These are phyloP conservation scores for Rhodotorula sp. DNA, from an alignment of 1,284 basidiomycete genomes.

Conservation along the genomic window DNA sequence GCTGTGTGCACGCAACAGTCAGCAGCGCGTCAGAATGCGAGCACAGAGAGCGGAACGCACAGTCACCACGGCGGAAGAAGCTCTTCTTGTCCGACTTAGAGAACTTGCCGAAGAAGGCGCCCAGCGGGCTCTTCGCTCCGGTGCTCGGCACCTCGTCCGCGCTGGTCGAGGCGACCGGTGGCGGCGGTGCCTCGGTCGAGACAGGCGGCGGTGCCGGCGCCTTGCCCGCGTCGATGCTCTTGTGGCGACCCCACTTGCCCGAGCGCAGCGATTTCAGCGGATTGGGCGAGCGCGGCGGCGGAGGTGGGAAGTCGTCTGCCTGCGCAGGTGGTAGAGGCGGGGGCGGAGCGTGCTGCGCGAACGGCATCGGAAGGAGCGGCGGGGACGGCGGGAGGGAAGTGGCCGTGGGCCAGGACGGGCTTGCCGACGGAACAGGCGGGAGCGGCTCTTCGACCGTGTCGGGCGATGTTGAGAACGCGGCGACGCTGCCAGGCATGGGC, in stretches of 20 bases:
- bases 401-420: conserved; percentile 10
- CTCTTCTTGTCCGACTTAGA: conserved; percentile 22
- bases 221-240: conserved; percentile 7
- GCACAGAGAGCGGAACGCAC: not conserved
- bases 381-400: conserved; percentile 8
- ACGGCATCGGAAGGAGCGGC: not conserved
- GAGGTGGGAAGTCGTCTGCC: not conserved
- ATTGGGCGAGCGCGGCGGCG: conserved; percentile 13
- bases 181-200: not conserved
- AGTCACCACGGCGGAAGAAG: conserved; percentile 25
- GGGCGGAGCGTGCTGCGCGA: not conserved
- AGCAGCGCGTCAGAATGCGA: not conserved
- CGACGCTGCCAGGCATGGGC: conserved; percentile 15
- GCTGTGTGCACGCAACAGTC: not conserved
- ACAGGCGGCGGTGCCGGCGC: not conserved
- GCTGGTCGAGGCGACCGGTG: not conserved
- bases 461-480: conserved; percentile 1
- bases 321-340: not conserved
- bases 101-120: conserved; percentile 28
- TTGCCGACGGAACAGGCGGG: conserved; percentile 1
- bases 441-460: conserved; percentile 7
- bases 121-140: conserved; percentile 24
- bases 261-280: conserved; percentile 8
- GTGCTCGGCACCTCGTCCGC: not conserved
- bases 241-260: conserved; percentile 22